Percentiles rank a stretch among this genome's conserved stretches.
Conservation (phyloP, 768 basidiomycete species). For the Nidula microcarpa region DNA sequence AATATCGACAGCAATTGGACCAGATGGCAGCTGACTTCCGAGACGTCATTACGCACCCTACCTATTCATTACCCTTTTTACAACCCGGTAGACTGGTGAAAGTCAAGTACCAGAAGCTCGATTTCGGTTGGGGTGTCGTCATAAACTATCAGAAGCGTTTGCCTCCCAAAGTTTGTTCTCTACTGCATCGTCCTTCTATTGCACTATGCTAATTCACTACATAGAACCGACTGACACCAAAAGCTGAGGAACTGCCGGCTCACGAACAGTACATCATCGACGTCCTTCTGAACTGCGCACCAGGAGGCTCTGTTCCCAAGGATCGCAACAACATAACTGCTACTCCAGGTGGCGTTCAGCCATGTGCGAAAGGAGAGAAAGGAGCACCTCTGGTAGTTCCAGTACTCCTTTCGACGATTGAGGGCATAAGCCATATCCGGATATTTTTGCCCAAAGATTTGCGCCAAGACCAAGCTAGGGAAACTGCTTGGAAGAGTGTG, state of each 20-base stretch:
- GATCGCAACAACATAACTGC: conserved; percentile 51
- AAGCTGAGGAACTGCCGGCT: conserved; percentile 66
- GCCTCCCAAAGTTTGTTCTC: conserved; percentile 63
- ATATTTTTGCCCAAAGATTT: conserved; percentile 90
- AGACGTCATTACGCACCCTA: conserved; percentile 92
- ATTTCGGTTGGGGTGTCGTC: conserved; percentile 97
- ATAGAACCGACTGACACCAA: conserved; percentile 65
- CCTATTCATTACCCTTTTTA: conserved; percentile 91
- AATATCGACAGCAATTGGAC: conserved; percentile 88
- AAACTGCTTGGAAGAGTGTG: conserved; percentile 87
- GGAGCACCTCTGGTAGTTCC: conserved; percentile 86
- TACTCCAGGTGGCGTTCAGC: conserved; percentile 69
- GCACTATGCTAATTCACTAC: background rate
- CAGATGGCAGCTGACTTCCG: conserved; percentile 86
- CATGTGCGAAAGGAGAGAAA: conserved; percentile 68
- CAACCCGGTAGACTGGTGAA: conserved; percentile 91
- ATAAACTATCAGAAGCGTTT: conserved; percentile 88
- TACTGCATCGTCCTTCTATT: background rate
- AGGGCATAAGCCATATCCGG: conserved; percentile 83
- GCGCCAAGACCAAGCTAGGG: conserved; percentile 67
- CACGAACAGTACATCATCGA: conserved; percentile 94
- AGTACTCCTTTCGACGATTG: conserved; percentile 81
- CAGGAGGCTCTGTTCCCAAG: conserved; percentile 57
- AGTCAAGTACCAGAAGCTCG: conserved; percentile 78
- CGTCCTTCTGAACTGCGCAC: conserved; percentile 79